Evolutionary conservation across 345 rosid genomes (phyloP), one percentile per base, ranked within the genome.

Genomic region (Aegle marmelos): DNA sequence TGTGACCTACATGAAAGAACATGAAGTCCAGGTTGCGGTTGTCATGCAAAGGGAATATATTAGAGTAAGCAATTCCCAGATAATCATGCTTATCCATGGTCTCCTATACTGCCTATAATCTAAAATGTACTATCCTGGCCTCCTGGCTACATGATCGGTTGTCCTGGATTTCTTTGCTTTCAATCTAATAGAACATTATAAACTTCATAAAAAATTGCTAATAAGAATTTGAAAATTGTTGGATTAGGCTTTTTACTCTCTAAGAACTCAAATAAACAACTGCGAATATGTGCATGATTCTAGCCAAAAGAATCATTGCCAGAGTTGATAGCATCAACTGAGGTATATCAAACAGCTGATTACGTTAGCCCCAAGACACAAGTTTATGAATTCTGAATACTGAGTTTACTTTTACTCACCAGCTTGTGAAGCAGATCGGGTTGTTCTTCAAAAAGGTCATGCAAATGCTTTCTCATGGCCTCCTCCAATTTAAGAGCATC

Each of bases 401-500:
- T 7, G 54, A 56, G 74, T 27, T 61, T 74, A 82, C 31, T 48
- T 85, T 69, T 25, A 83, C 93, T 91, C 82, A 94, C 99, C 89
- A 97, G 90, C 90, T 94, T 94, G 85, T 97, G 99, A 84, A 97
- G 91, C 83, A 97, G 85, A 83, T 94, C 99, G 50, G 99, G 99
- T 79, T 97, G 98, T 83, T 97, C 99, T 75, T 94, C 98, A 59
- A 97, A 97, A 61, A 97, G 98, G 79, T 94, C 97, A 54, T 98
- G 98, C 82, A 97, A 86, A 87, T 86, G 86, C 88, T 89, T 94
- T 85, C 85, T 94, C 99, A 97, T 97, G 6, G 94, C 90, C 77
- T 84, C 92, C 87, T 97, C 99, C 75, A 97, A 83, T 83, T 90
- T 93, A 75, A 89, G 66, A 61, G 98, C 94, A 83, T 91, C 88